Evolutionary conservation across 2,329 filamentous ascomycete species (phyloP).

Genomic region (Talaromyces pinophilus): DNA sequence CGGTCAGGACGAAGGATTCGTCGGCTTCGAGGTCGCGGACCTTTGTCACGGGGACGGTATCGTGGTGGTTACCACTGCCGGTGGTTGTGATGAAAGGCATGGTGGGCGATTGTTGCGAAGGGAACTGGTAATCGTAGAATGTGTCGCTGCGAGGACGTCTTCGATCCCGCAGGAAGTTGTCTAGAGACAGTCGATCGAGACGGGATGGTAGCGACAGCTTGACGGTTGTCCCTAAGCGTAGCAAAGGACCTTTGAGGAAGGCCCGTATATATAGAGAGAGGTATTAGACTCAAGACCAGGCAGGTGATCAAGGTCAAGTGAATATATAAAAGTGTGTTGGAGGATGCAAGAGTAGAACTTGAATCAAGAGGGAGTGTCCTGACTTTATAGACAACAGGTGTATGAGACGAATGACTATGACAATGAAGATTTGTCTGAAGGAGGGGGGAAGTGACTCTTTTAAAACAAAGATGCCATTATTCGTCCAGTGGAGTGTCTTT

Average conservation of each 20-base stretch:
- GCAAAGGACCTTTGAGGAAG: neutral
- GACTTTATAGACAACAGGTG: constrained; percentile 13
- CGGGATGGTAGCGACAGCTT: constrained; percentile 22
- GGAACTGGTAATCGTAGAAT: constrained; percentile 20
- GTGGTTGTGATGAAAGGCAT: constrained; percentile 24
- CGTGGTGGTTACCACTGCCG: constrained; percentile 1
- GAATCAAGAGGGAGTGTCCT: constrained; percentile 3
- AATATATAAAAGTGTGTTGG: neutral
- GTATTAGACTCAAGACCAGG: neutral
- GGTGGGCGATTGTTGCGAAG: constrained; percentile 21
- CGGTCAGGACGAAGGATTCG: constrained; percentile 39
- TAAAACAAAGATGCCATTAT: constrained; percentile 6
- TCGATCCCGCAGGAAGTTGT: constrained; percentile 16
- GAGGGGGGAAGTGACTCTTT: constrained; percentile 14
- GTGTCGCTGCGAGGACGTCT: constrained; percentile 20
- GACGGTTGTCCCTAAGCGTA: constrained; percentile 18
- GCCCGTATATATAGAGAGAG: neutral
- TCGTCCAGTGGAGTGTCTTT: neutral
- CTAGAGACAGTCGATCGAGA: constrained; percentile 19
- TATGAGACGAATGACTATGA: constrained; percentile 9
- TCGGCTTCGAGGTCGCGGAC: constrained; percentile 31
- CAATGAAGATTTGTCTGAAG: constrained; percentile 1
- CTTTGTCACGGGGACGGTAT: constrained; percentile 14
- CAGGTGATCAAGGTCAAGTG: constrained; percentile 14
- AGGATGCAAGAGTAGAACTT: constrained; percentile 7